Evolutionary conservation across 2,329 filamentous ascomycete genomes (phyloP).

Genomic region (Myrmaecium sp.): DNA sequence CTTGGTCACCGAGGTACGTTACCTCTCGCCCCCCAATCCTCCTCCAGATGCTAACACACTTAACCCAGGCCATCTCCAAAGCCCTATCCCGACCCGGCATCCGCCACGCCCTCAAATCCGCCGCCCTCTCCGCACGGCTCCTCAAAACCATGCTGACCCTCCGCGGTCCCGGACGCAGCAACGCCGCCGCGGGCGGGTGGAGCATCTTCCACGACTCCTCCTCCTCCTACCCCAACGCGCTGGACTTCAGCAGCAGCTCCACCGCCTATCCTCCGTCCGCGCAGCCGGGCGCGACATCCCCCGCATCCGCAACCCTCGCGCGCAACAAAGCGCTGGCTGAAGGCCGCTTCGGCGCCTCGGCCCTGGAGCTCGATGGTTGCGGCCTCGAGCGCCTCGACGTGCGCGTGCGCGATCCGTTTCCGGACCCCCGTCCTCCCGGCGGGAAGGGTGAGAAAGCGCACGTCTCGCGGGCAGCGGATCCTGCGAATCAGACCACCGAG

Average conservation of each 20-base stretch:
- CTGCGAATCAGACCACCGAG: conserved; percentile 6
- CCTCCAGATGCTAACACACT: neutral
- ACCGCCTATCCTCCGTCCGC: neutral
- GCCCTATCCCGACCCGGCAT: conserved; percentile 60
- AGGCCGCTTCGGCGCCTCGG: conserved; percentile 50
- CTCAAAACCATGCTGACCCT: conserved; percentile 52
- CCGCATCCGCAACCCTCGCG: conserved; percentile 7
- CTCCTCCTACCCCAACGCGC: neutral
- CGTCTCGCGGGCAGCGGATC: neutral
- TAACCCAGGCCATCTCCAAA: conserved; percentile 53
- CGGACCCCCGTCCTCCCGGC: conserved; percentile 6
- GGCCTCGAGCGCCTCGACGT: conserved; percentile 33
- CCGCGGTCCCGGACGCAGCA: conserved; percentile 52
- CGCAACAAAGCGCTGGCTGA: conserved; percentile 44
- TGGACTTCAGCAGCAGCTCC: neutral
- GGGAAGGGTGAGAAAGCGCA: conserved; percentile 2
- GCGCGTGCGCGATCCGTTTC: conserved; percentile 30
- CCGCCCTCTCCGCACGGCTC: conserved; percentile 53
- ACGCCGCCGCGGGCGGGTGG: conserved; percentile 62
- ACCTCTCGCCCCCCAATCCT: no score
- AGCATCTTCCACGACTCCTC: conserved; percentile 41
- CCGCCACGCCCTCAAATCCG: conserved; percentile 51
- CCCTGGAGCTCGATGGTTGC: conserved; percentile 17
- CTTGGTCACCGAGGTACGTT: conserved; percentile 43
- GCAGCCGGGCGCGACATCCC: neutral